Evolutionary conservation across 2,329 filamentous ascomycete species (phyloP), one percentile per base, ranked within the genome.

Genomic region (Botrytis aclada): DNA sequence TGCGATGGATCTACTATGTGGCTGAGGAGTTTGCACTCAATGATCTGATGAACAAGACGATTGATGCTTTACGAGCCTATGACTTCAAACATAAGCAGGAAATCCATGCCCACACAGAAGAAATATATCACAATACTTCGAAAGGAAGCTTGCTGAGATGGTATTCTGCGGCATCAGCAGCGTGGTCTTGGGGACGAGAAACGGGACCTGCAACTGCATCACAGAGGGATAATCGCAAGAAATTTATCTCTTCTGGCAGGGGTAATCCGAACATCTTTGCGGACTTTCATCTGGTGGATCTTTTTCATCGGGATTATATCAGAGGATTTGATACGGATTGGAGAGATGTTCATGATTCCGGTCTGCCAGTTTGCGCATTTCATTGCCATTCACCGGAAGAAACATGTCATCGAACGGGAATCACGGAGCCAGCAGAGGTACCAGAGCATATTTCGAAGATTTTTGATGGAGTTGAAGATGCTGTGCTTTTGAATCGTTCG

Each of bases 111-210:
- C 51, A 69, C 18, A 32, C 12, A 8, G 51, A 45, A 69, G 66
- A 69, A 8, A 69, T 69, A 34, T 69, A 69, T 34, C 39, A 32
- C 22, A 69, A 69, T 61, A 69, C 66, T n/a, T 61, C 51, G 1
- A 58, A 69, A 14, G 37, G 66, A n/a, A 69, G 66, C 41, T 45
- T 61, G 6, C 32, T 69, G 66, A 60, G 66, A 61, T 69, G 66
- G 66, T 69, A 69, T n/a, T 69, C 37, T 6, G 66, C 66, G 3
- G 66, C 66, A 61, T 69, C 66, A n/a, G 66, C 51, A 34, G 66
- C 66, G 1, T 69, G 66, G 66, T 69, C 66, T n/a, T 69, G 66
- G 66, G 66, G 51, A 43, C 47, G 66, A n/a, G 66, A 69, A 45
- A 69, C 66, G 6, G 66, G 66, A n/a, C 51, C 66, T 32, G 51